Conservation (phyloP, 352 stramenopile species). For the Phytopythium chamaehyphon region DNA sequence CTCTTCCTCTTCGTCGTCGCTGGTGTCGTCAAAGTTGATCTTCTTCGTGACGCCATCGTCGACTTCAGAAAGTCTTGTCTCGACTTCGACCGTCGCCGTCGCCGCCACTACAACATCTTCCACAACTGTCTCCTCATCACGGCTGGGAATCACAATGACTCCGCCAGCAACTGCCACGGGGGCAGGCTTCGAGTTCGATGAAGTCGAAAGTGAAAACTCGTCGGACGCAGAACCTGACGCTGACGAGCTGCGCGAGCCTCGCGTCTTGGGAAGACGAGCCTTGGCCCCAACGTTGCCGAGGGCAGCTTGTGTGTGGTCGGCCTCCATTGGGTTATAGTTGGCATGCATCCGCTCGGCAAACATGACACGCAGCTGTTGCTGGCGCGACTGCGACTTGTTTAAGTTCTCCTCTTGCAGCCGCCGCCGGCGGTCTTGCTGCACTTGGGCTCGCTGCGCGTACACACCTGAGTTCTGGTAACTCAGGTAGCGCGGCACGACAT, state of each 20-base stretch:
- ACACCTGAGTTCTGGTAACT: slow-evolving; percentile 45
- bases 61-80: slow-evolving; percentile 1
- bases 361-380: slow-evolving; percentile 42
- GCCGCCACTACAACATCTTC: background rate
- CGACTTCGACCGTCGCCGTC: slow-evolving; percentile 6
- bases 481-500: slow-evolving; percentile 55
- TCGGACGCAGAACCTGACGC: slow-evolving; percentile 1
- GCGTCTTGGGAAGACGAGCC: slow-evolving; percentile 5
- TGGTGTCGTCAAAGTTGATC: slow-evolving; percentile 32
- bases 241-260: slow-evolving; percentile 4
- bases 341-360: slow-evolving; percentile 47
- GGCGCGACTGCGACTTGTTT: slow-evolving; percentile 50
- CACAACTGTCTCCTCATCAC: background rate
- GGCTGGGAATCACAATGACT: slow-evolving; percentile 5
- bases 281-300: slow-evolving; percentile 19
- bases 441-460: slow-evolving; percentile 42
- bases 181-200: background rate
- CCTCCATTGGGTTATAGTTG: slow-evolving; percentile 25
- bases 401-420: slow-evolving; percentile 63
- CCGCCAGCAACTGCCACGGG: slow-evolving; percentile 1
- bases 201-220: background rate
- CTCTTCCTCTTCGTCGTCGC: slow-evolving; percentile 29
- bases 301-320: slow-evolving; percentile 13
- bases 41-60: slow-evolving; percentile 27
- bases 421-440: slow-evolving; percentile 60